Evolutionary conservation across 108 stramenopile species (phyloP).

Genomic region (Nitzschia sp.): DNA sequence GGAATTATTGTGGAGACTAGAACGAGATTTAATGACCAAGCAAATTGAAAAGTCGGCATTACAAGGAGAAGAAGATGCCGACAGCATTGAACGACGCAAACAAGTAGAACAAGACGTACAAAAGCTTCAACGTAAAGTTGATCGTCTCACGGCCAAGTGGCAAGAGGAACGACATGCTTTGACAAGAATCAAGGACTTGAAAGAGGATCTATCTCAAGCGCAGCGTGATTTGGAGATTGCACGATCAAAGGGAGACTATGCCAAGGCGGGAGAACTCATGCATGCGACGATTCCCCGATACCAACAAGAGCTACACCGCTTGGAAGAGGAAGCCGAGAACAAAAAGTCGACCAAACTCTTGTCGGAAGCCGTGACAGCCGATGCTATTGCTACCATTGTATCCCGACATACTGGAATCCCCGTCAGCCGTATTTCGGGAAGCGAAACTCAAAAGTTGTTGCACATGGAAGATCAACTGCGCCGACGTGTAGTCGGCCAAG

Average conservation of each 20-base stretch:
- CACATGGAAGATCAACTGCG: conserved; percentile 86
- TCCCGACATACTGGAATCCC: conserved; percentile 83
- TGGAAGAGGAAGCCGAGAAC: conserved; percentile 54
- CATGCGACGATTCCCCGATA: conserved; percentile 70
- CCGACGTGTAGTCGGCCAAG: conserved; percentile 87
- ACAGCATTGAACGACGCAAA: conserved; percentile 44
- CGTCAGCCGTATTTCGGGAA: conserved; percentile 51
- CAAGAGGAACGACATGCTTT: conserved; percentile 65
- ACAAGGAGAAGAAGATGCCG: conserved; percentile 64
- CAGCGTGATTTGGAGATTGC: conserved; percentile 58
- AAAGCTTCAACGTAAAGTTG: conserved; percentile 66
- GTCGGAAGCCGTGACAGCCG: conserved; percentile 67
- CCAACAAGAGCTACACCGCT: conserved; percentile 68
- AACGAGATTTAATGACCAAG: conserved; percentile 75
- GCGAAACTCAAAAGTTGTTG: conserved; percentile 86
- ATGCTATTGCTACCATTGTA: conserved; percentile 84
- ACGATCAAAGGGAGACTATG: conserved; percentile 66
- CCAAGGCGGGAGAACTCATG: conserved; percentile 63
- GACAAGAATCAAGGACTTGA: conserved; percentile 56
- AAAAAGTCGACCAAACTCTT: conserved; percentile 56
- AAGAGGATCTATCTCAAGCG: conserved; percentile 79
- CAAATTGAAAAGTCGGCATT: conserved; percentile 81
- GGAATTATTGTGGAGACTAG: conserved; percentile 76
- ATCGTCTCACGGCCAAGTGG: conserved; percentile 62
- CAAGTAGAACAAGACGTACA: conserved; percentile 68